Evolutionary conservation across 768 basidiomycete species (phyloP).

Genomic region (Cyathus striatus): DNA sequence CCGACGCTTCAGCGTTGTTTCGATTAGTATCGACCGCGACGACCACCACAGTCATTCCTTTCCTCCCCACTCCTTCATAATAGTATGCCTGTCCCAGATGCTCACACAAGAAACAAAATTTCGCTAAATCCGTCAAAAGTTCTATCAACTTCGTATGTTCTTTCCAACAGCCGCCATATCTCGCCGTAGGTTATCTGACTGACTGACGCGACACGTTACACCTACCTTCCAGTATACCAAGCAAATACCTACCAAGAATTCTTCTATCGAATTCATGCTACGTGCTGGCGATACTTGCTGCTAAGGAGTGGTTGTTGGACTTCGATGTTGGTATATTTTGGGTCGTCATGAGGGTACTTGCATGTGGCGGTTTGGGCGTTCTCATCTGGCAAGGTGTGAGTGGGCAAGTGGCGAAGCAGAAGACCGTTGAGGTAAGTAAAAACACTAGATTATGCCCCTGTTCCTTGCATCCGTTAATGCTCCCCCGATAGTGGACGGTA

Average conservation of each 20-base stretch:
- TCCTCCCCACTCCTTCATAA: conserved; percentile 1
- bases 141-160: conserved; percentile 48
- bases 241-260: conserved; percentile 48
- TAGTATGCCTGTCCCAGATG: conserved; percentile 60
- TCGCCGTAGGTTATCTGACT: conserved; percentile 4
- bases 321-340: conserved; percentile 71
- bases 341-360: conserved; percentile 70
- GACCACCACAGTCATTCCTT: too few relatives aligned
- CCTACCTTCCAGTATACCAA: conserved; percentile 46
- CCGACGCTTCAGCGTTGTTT: too few relatives aligned
- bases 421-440: conserved; percentile 54
- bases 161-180: not conserved
- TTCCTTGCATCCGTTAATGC: conserved; percentile 5
- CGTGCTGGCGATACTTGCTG: conserved; percentile 54
- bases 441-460: conserved; percentile 5
- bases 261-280: conserved; percentile 59
- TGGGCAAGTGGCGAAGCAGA: conserved; percentile 47
- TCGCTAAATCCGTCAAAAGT: conserved; percentile 52
- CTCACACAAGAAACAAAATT: conserved; percentile 60
- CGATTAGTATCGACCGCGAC: too few relatives aligned
- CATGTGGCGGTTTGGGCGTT: conserved; percentile 64
- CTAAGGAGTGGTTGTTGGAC: conserved; percentile 63
- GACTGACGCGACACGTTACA: conserved; percentile 14
- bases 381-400: conserved; percentile 56
- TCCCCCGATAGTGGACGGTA: conserved; percentile 57